Percentiles rank a stretch among this genome's conserved stretches.
Conservation (phyloP, 495 filamentous ascomycete species). For the Pseudoneurospora amorphoporcata region DNA sequence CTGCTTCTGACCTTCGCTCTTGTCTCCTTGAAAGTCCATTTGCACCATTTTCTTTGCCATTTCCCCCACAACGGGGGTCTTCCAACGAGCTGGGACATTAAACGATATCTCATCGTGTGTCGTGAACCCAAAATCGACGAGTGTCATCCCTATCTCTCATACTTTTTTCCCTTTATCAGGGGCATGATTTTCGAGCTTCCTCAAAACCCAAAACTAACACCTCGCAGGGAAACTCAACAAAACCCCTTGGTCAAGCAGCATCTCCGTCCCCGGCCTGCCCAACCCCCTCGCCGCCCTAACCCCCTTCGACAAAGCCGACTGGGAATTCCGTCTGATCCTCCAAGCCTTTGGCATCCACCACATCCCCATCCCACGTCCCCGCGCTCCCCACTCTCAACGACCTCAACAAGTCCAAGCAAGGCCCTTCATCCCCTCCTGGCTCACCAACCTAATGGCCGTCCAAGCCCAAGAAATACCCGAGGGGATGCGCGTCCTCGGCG, state of each 20-base stretch:
- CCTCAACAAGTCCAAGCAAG: not conserved
- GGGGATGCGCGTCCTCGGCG: not conserved
- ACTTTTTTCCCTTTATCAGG: no score
- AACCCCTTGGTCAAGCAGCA: not conserved
- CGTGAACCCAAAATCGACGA: not conserved
- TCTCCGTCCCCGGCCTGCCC: not conserved
- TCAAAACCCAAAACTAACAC: not conserved
- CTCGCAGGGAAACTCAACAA: not conserved
- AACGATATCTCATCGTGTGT: not conserved
- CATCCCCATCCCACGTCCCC: not conserved
- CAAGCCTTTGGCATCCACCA: not conserved
- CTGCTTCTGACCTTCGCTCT: not conserved
- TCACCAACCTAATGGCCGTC: not conserved
- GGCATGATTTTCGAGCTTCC: no score
- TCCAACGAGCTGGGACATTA: not conserved
- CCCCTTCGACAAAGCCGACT: not conserved
- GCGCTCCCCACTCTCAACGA: not conserved
- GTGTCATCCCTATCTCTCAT: not conserved
- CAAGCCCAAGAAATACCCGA: not conserved
- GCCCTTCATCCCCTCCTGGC: not conserved
- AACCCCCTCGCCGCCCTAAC: not conserved
- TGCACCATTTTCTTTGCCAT: not conserved
- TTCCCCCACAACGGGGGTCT: not conserved
- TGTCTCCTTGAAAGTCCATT: not conserved
- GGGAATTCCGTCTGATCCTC: not conserved